A percentile compares a stretch with the other conserved stretches of the same genome.
Conservation (phyloP, 345 rosid species). For the Aquilaria yunnanensis region DNA sequence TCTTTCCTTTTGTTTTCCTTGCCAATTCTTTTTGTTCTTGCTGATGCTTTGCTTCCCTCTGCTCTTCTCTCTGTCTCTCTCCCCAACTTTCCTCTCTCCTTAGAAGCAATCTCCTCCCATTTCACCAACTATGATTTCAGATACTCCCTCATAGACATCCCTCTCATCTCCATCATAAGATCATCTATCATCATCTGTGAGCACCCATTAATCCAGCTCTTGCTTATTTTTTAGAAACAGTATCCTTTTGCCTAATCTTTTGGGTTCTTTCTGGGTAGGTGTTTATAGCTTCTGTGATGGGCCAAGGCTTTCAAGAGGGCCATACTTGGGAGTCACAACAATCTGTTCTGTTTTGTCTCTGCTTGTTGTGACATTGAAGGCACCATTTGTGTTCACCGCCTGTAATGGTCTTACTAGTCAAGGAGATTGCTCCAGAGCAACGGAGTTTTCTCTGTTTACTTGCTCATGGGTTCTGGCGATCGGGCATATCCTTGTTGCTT, state of each 20-base stretch:
- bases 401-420: constrained; percentile 13
- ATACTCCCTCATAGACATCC: constrained; percentile 74
- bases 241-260: not conserved
- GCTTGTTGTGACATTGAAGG: constrained; percentile 68
- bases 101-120: constrained; percentile 20
- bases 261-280: constrained; percentile 27
- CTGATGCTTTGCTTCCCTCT: constrained; percentile 76
- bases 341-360: constrained; percentile 61
- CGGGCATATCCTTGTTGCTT: constrained; percentile 69
- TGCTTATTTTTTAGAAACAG: not conserved
- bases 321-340: constrained; percentile 67
- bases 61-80: constrained; percentile 69
- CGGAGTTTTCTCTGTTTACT: constrained; percentile 63
- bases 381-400: constrained; percentile 56
- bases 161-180: constrained; percentile 67
- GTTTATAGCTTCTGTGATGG: constrained; percentile 86
- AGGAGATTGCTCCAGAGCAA: constrained; percentile 39
- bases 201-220: constrained; percentile 10
- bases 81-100: constrained; percentile 26
- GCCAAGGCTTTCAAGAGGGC: constrained; percentile 68
- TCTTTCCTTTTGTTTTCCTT: constrained; percentile 82
- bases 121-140: constrained; percentile 36
- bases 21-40: constrained; percentile 69
- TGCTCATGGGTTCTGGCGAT: constrained; percentile 60
- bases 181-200: constrained; percentile 82